Evolutionary conservation across 208 protist species (phyloP).

Genomic region (Leishmania major): DNA sequence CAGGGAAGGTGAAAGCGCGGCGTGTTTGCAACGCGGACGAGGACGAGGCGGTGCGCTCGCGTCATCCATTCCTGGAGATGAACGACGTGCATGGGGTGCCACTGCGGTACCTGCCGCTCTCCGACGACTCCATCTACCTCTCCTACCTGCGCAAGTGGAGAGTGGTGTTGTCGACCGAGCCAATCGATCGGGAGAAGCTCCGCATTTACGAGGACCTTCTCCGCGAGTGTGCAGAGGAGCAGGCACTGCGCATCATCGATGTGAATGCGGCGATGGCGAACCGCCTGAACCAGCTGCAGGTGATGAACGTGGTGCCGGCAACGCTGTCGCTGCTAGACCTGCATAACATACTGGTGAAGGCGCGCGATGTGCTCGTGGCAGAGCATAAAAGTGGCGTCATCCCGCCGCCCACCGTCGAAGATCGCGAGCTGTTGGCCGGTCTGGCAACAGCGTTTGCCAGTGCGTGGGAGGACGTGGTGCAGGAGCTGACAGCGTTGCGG

Average conservation of each 20-base stretch:
- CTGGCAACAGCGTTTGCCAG: not conserved
- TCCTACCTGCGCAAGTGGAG: constrained; percentile 54
- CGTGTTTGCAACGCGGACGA: constrained; percentile 46
- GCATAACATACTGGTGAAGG: constrained; percentile 19
- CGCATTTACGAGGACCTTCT: constrained; percentile 72
- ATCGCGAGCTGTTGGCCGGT: constrained; percentile 1
- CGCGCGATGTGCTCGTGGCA: constrained; percentile 14
- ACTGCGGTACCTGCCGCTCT: constrained; percentile 47
- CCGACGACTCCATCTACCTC: constrained; percentile 29
- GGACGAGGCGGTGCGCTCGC: constrained; percentile 65
- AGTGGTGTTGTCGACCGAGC: constrained; percentile 36
- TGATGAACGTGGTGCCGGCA: constrained; percentile 11
- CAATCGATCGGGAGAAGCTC: constrained; percentile 55
- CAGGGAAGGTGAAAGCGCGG: constrained; percentile 17
- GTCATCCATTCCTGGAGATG: constrained; percentile 68
- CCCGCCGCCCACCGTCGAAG: constrained; percentile 9
- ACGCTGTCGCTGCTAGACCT: constrained; percentile 17
- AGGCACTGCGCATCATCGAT: constrained; percentile 27
- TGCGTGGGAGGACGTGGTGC: constrained; percentile 13
- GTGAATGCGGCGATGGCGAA: constrained; percentile 18
- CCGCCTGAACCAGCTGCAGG: constrained; percentile 15
- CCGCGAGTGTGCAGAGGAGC: constrained; percentile 49
- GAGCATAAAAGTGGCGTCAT: constrained; percentile 7
- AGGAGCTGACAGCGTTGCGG: constrained; percentile 34
- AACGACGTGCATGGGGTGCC: constrained; percentile 62